Conservation (phyloP, 768 basidiomycete species). For the Exidia glandulosa region DNA sequence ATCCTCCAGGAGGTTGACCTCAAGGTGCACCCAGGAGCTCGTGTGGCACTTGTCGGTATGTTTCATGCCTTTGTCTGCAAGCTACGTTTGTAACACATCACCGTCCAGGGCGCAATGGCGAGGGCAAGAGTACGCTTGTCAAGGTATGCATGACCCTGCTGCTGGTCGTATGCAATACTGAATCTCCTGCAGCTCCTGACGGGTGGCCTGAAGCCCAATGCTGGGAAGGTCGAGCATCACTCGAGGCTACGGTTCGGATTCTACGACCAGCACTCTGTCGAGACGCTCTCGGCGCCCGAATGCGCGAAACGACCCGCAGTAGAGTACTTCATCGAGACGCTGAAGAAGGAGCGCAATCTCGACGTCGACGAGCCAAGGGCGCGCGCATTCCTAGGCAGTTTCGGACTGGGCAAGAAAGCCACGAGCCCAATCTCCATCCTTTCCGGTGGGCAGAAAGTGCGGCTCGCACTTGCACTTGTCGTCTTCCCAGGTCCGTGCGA, state of each 20-base stretch:
- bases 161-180: slow-evolving; percentile 19
- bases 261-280: slow-evolving; percentile 53
- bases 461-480: slow-evolving; percentile 46
- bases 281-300: slow-evolving; percentile 31
- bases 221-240: slow-evolving; percentile 41
- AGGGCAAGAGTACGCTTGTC: slow-evolving; percentile 49
- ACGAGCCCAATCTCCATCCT: slow-evolving; percentile 34
- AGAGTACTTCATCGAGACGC: slow-evolving; percentile 14
- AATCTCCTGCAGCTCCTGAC: slow-evolving; percentile 11
- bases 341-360: slow-evolving; percentile 9
- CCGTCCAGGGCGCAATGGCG: slow-evolving; percentile 26
- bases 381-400: slow-evolving; percentile 29
- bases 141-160: slow-evolving; percentile 15
- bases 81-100: not conserved
- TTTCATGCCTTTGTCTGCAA: not conserved
- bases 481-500: slow-evolving; percentile 28
- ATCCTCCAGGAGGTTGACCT: slow-evolving; percentile 24
- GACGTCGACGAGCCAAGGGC: slow-evolving; percentile 27
- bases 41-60: slow-evolving; percentile 33
- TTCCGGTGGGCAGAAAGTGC: slow-evolving; percentile 48
- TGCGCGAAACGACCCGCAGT: slow-evolving; percentile 19
- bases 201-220: slow-evolving; percentile 26
- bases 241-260: slow-evolving; percentile 44
- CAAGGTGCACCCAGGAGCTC: slow-evolving; percentile 26
- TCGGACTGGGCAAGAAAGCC: slow-evolving; percentile 35